Conservation (phyloP, 805 yeast genomes). For the Maudiozyma saulgeensis region DNA sequence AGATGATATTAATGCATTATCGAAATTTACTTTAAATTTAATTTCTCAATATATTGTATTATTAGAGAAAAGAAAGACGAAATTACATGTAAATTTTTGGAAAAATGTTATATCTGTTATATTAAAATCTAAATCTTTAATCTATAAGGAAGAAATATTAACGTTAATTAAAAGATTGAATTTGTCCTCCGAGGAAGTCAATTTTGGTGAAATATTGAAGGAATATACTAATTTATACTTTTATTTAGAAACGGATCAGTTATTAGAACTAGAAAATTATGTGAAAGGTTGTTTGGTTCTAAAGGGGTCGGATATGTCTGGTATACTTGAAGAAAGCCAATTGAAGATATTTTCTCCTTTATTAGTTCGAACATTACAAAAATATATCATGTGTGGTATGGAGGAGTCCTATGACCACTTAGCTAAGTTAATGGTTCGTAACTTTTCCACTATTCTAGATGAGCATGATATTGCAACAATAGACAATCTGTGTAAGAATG, state of each 20-base stretch:
- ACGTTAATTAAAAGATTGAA: background rate
- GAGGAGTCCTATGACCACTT: constrained; percentile 1
- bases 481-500: constrained; percentile 9
- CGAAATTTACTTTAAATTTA: constrained; percentile 16
- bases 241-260: constrained; percentile 17
- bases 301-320: background rate
- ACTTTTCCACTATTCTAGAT: constrained; percentile 1
- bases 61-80: background rate
- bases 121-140: constrained; percentile 13
- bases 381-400: constrained; percentile 3
- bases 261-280: constrained; percentile 9
- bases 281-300: background rate
- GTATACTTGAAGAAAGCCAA: background rate
- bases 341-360: constrained; percentile 1
- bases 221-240: constrained; percentile 12
- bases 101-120: constrained; percentile 11
- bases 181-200: too few species aligned
- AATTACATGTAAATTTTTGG: constrained; percentile 7
- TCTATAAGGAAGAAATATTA: constrained; percentile 3
- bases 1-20: constrained; percentile 7
- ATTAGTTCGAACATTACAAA: constrained; percentile 2
- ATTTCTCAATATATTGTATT: constrained; percentile 7
- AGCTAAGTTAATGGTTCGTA: background rate
- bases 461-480: constrained; percentile 9
- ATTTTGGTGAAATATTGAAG: background rate